phyloP scores from a whole-genome alignment of 176 grass and related monocot genomes.

The Poa pratensis region DNA sequence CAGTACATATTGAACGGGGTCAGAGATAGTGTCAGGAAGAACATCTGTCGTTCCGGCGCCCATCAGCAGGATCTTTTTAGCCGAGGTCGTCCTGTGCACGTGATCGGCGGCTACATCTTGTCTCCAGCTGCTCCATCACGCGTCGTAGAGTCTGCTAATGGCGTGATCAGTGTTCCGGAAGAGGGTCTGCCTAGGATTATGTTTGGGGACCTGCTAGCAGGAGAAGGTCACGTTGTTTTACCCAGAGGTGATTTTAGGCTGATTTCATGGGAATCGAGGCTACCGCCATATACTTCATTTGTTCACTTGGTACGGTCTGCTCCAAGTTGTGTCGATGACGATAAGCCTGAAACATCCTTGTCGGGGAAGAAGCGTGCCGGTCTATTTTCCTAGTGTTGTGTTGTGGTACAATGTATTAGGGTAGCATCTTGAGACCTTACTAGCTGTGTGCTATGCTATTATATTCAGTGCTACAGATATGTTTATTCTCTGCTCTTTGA shows the following conservation, averaged over 20 bases:
- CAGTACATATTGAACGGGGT: not conserved
- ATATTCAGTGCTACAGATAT: no score
- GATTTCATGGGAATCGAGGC: not conserved
- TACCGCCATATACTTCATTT: not conserved
- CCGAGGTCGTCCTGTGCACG: no score
- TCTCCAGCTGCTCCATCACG: not conserved
- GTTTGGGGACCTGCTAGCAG: not conserved
- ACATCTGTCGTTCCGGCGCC: not conserved
- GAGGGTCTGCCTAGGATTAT: not conserved
- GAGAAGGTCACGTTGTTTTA: not conserved
- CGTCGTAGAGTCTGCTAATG: not conserved
- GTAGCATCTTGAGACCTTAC: no score
- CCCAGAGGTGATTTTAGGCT: slow-evolving; percentile 3
- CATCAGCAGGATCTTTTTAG: not conserved
- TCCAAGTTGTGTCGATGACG: no score
- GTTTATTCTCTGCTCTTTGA: no score
- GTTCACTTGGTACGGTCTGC: no score
- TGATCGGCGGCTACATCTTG: not conserved
- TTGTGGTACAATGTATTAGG: no score
- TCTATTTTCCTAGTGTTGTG: no score
- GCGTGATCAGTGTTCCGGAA: not conserved
- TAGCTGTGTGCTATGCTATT: no score
- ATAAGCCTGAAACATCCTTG: no score
- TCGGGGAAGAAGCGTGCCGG: no score
- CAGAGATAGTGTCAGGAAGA: not conserved